A percentile compares a stretch with the other conserved stretches of the same genome.
Conservation (phyloP, 805 yeast genomes). For the Schwanniomyces yamadae region DNA sequence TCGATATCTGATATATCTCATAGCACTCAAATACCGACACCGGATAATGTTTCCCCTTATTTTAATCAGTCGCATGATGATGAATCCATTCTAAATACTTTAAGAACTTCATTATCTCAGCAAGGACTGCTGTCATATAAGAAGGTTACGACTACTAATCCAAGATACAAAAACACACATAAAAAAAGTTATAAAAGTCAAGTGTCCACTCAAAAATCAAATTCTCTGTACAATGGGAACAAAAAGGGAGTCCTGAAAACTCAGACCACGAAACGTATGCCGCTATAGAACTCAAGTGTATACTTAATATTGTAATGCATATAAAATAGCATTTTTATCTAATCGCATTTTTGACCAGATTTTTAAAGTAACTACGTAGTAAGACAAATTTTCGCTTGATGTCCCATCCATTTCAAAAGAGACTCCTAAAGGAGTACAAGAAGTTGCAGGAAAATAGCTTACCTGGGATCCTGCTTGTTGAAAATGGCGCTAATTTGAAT, state of each 20-base stretch:
- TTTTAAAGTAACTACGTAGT: no score
- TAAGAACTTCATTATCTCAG: conserved; percentile 3
- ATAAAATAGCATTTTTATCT: no score
- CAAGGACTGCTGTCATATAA: not conserved
- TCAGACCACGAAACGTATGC: no score
- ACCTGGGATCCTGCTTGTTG: conserved; percentile 25
- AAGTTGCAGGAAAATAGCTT: conserved; percentile 10
- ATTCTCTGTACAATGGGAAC: no score
- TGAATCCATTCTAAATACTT: conserved; percentile 3
- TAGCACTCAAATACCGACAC: not conserved
- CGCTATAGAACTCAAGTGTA: no score
- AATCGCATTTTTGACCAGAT: no score
- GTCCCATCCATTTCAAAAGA: conserved; percentile 27
- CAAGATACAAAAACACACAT: no score
- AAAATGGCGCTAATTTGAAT: conserved; percentile 16
- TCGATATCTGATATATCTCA: not conserved
- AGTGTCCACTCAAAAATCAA: not conserved
- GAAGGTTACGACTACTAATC: not conserved
- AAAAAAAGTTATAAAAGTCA: not conserved
- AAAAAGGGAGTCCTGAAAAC: not conserved
- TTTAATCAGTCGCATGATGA: conserved; percentile 4
- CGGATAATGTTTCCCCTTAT: conserved; percentile 2
- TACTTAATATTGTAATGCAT: no score
- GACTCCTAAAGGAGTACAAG: conserved; percentile 30
- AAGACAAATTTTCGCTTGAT: no score